A percentile compares a stretch with the other conserved stretches of the same genome.
Evolutionary conservation across 1,284 basidiomycete genomes (phyloP).

Genomic region (Moesziomyces sp.): DNA sequence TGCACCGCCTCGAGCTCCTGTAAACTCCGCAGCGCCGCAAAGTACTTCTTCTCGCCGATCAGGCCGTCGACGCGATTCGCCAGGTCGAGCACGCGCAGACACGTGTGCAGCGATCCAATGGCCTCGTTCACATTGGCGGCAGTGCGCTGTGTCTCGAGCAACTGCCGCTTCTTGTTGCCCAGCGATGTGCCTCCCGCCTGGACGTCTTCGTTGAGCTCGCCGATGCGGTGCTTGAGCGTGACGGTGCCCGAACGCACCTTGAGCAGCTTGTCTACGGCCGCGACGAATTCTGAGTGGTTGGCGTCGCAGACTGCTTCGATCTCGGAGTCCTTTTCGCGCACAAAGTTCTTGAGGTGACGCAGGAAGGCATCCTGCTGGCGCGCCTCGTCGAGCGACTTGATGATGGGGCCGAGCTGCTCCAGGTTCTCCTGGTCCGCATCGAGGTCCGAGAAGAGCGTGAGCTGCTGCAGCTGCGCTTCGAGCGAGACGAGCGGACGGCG

Average conservation of each 20-base stretch:
- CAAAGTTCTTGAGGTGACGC: slow-evolving; percentile 83
- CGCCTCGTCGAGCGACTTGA: slow-evolving; percentile 79
- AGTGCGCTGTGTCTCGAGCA: slow-evolving; percentile 87
- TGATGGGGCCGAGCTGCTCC: slow-evolving; percentile 67
- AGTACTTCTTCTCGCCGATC: slow-evolving; percentile 89
- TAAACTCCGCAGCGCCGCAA: slow-evolving; percentile 79
- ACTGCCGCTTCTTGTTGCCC: slow-evolving; percentile 56
- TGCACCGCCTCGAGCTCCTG: slow-evolving; percentile 82
- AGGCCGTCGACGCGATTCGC: slow-evolving; percentile 93
- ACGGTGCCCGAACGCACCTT: slow-evolving; percentile 82
- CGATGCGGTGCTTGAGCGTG: slow-evolving; percentile 71
- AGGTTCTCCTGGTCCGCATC: slow-evolving; percentile 64
- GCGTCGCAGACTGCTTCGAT: slow-evolving; percentile 94
- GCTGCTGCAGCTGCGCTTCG: slow-evolving; percentile 65
- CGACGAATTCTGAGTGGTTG: slow-evolving; percentile 98
- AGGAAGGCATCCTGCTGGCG: slow-evolving; percentile 91
- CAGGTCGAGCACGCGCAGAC: slow-evolving; percentile 89
- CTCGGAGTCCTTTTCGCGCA: slow-evolving; percentile 91
- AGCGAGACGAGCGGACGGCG: slow-evolving; percentile 61
- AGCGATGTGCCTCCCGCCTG: slow-evolving; percentile 65
- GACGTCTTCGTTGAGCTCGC: slow-evolving; percentile 73
- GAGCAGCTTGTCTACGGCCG: slow-evolving; percentile 92
- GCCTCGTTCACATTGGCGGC: slow-evolving; percentile 93
- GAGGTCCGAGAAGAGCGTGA: slow-evolving; percentile 65
- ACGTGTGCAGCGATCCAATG: slow-evolving; percentile 92